These are phyloP conservation scores for Capronia americana DNA, from an alignment of 2,329 filamentous ascomycete genomes.

Conservation along the genomic window DNA sequence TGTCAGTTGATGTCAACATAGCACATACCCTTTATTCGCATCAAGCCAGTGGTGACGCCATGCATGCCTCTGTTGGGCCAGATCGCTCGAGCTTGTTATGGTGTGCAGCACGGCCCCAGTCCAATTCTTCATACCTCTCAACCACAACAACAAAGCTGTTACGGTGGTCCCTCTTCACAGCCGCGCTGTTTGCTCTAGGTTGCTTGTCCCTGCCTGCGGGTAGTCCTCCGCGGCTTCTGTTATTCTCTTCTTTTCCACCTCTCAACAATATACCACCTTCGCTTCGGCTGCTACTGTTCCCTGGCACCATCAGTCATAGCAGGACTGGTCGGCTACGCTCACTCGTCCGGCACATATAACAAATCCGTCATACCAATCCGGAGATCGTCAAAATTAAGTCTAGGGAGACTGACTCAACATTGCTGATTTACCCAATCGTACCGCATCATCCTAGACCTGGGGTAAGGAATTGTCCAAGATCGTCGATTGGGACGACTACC, in stretches of 20 bases:
- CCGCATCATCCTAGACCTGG: conserved; percentile 6
- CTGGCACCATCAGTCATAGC: background rate
- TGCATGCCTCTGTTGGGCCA: conserved; percentile 12
- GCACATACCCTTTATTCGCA: conserved; percentile 9
- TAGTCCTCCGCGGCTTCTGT: background rate
- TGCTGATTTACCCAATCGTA: conserved; percentile 3
- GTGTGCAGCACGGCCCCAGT: conserved; percentile 19
- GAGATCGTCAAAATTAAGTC: conserved; percentile 9
- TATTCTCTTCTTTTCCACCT: background rate
- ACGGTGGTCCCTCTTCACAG: background rate
- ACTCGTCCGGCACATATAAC: background rate
- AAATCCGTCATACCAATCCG: conserved; percentile 2
- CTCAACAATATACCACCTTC: background rate
- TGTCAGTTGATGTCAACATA: conserved; percentile 8
- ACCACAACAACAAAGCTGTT: conserved; percentile 7
- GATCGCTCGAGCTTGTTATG: conserved; percentile 12
- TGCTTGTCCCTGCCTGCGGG: background rate
- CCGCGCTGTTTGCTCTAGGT: background rate
- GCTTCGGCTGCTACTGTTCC: background rate
- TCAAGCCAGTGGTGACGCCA: conserved; percentile 7
- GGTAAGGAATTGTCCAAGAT: background rate
- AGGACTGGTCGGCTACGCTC: background rate
- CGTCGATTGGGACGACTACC: no score
- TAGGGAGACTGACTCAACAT: conserved; percentile 10
- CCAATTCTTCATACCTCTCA: conserved; percentile 3